Percentiles rank a stretch among this genome's conserved stretches.
These are phyloP conservation scores for Neocucurbitaria cava DNA, from an alignment of 2,329 filamentous ascomycete genomes.

Conservation along the genomic window DNA sequence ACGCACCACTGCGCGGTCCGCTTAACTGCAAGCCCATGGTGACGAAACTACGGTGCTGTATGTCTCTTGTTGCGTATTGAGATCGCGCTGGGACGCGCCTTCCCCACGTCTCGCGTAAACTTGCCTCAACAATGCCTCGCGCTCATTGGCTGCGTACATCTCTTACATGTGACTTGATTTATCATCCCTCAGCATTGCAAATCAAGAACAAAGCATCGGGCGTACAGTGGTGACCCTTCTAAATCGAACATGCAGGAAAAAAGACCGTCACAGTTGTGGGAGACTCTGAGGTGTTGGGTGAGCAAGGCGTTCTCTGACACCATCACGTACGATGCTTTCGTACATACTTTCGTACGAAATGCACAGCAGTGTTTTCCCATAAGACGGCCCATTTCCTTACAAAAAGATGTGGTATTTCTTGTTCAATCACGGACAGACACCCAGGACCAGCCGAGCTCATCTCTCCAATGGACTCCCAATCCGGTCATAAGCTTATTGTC, in stretches of 20 bases:
- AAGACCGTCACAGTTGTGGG: too few species aligned
- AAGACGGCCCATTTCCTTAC: background rate
- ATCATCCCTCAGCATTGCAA: too few species aligned
- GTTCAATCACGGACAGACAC: too few species aligned
- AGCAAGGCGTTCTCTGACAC: background rate
- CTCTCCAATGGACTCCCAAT: constrained; percentile 4
- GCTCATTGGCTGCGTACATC: constrained; percentile 2
- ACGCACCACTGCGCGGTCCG: background rate
- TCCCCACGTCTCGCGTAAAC: constrained; percentile 5
- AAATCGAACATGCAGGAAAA: too few species aligned
- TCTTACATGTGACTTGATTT: background rate
- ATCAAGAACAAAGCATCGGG: too few species aligned
- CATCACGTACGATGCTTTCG: background rate
- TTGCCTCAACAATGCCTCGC: background rate
- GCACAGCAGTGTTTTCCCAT: background rate
- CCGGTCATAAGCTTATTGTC: constrained; percentile 47
- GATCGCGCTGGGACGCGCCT: background rate
- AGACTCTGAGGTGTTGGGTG: too few species aligned
- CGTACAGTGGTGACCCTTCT: too few species aligned
- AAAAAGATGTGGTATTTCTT: background rate
- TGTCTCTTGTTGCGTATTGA: background rate
- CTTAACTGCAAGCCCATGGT: background rate
- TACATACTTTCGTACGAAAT: background rate
- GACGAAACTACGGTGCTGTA: background rate
- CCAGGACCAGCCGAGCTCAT: too few species aligned